Conservation (phyloP, 208 protist species). For the Trypanosoma scelopori region DNA sequence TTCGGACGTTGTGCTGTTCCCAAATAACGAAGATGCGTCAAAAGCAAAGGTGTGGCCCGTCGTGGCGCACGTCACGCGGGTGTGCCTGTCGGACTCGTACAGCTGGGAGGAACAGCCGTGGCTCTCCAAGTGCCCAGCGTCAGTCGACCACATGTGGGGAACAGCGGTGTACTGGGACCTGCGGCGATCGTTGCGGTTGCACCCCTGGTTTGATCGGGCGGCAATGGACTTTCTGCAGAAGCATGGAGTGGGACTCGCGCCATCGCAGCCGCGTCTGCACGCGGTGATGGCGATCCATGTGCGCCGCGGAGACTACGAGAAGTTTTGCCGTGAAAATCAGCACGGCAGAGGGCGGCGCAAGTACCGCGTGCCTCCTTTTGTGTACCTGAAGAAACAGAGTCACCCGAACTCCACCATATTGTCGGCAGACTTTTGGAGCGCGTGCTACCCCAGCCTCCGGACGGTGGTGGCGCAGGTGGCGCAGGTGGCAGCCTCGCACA, state of each 20-base stretch:
- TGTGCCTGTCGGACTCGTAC: conserved; percentile 29
- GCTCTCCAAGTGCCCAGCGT: conserved; percentile 19
- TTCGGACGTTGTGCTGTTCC: background rate
- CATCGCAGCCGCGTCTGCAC: conserved; percentile 2
- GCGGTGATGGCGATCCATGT: conserved; percentile 18
- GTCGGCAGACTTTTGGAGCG: conserved; percentile 1
- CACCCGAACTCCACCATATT: conserved; percentile 15
- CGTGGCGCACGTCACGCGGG: background rate
- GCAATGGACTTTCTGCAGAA: conserved; percentile 20
- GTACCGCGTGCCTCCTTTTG: conserved; percentile 22
- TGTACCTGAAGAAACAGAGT: background rate
- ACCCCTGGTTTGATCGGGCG: conserved; percentile 14
- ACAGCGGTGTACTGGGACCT: conserved; percentile 25
- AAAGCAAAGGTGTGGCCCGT: background rate
- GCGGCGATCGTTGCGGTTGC: conserved; percentile 9
- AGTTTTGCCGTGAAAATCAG: conserved; percentile 32
- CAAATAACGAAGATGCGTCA: background rate
- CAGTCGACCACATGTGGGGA: conserved; percentile 24
- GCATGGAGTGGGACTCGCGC: conserved; percentile 1
- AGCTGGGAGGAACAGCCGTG: conserved; percentile 30
- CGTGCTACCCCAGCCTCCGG: conserved; percentile 12
- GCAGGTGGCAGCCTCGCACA: background rate
- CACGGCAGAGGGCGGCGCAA: conserved; percentile 12
- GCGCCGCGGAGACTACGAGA: conserved; percentile 31
- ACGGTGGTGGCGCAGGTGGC: background rate